A percentile compares a stretch with the other conserved stretches of the same genome.
These are phyloP conservation scores for Cercophora scortea DNA, from an alignment of 495 filamentous ascomycete species.

Conservation along the genomic window DNA sequence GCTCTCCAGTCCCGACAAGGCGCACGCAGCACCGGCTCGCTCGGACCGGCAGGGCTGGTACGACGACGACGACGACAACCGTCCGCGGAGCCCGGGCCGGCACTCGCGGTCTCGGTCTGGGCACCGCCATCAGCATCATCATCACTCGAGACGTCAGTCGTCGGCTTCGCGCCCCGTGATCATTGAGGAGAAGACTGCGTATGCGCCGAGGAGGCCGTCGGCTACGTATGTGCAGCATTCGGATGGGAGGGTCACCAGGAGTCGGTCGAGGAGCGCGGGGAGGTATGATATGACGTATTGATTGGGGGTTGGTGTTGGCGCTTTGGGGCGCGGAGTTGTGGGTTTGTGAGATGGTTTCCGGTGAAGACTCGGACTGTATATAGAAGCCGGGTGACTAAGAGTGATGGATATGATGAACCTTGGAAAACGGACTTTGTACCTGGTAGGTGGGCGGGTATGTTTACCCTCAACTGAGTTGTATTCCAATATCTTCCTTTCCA, in stretches of 20 bases:
- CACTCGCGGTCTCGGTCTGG: constrained; percentile 5
- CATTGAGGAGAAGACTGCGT: constrained; percentile 7
- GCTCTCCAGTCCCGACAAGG: constrained; percentile 1
- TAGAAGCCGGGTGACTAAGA: too few species aligned
- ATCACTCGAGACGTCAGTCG: constrained; percentile 2
- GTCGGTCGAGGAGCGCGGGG: constrained; percentile 4
- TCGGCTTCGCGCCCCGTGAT: constrained; percentile 9
- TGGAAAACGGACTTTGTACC: too few species aligned
- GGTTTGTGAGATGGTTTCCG: too few species aligned
- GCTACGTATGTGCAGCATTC: constrained; percentile 6
- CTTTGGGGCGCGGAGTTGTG: too few species aligned
- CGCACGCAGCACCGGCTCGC: background rate
- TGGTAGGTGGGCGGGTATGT: too few species aligned
- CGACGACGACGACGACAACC: constrained; percentile 9
- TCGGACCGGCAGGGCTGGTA: constrained; percentile 18
- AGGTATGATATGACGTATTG: constrained; percentile 13
- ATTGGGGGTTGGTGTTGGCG: too few species aligned
- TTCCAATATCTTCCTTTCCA: too few species aligned
- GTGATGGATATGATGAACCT: too few species aligned
- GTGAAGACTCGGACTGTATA: too few species aligned
- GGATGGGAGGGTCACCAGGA: constrained; percentile 4
- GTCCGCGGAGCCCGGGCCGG: background rate
- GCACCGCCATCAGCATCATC: constrained; percentile 5
- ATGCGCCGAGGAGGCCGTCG: constrained; percentile 1
- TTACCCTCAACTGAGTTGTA: too few species aligned